Percentiles rank a stretch among this genome's conserved stretches.
Evolutionary conservation across 768 basidiomycete species (phyloP).

Genomic region (Pleurotus tuoliensis): DNA sequence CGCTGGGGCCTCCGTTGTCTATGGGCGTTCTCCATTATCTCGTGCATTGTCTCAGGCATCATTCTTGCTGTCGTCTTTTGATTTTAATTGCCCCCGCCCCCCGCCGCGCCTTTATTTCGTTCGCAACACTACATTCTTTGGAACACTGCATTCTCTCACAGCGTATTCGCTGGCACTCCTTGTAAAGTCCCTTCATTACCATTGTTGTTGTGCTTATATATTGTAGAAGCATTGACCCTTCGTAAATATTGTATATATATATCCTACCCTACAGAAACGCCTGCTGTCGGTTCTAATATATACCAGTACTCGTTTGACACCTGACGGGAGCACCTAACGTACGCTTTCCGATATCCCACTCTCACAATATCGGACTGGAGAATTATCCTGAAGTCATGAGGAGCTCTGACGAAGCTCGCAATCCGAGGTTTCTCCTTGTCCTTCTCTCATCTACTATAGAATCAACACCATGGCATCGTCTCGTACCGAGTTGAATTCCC

Average conservation of each 20-base stretch:
- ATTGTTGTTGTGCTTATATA: background rate
- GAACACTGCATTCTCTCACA: background rate
- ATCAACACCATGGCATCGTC: too few relatives aligned
- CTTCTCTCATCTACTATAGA: too few relatives aligned
- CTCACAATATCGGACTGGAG: too few relatives aligned
- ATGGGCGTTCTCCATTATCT: slow-evolving; percentile 1
- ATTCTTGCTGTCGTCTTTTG: background rate
- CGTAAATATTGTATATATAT: slow-evolving; percentile 6
- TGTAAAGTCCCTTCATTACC: background rate
- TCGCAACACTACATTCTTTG: background rate
- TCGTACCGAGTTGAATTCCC: too few relatives aligned
- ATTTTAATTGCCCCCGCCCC: background rate
- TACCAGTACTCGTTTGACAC: too few relatives aligned
- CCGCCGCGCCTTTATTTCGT: background rate
- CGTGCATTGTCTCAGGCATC: slow-evolving; percentile 6
- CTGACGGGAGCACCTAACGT: too few relatives aligned
- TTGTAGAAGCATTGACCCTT: background rate
- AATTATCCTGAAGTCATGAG: too few relatives aligned
- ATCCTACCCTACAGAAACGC: slow-evolving; percentile 1
- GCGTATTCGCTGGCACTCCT: slow-evolving; percentile 1
- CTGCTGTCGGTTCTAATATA: too few relatives aligned
- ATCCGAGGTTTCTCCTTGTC: too few relatives aligned
- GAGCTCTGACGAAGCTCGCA: too few relatives aligned
- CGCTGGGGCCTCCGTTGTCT: slow-evolving; percentile 2
- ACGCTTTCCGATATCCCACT: too few relatives aligned